Evolutionary conservation across 1,139 yeast genomes (phyloP), one percentile per base, ranked within the genome.

Genomic region (Debaryomyces coudertii): DNA sequence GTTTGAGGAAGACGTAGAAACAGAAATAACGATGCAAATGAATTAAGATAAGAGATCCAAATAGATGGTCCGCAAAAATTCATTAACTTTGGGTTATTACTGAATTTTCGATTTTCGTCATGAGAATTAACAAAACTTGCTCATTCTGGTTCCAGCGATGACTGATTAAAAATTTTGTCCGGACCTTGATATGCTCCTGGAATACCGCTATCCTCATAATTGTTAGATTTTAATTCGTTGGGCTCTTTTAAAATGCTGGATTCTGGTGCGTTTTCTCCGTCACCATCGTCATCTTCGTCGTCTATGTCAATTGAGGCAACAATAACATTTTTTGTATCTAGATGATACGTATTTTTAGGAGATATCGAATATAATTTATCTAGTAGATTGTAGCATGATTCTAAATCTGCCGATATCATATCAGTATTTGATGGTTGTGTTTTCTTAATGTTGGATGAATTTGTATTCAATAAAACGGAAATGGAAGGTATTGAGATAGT

Each of bases 351-450:
- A 45, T 71, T 70, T 44, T 61, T 69, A 0, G 79, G 79, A 1
- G 76, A 70, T 1, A 73, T 71, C 0, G 77, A 67, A 47, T 71
- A 72, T 34, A 71, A 53, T 45, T 62, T 66, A 44, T 71, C 76
- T 22, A 71, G 66, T 44, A 69, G 51, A 23, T 62, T 59, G 42
- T 61, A 60, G 44, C 66, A 60, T 6, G 69, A 60, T 34, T 58
- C 57, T 42, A 53, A 56, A 33, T 54, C 51, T 11, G 24, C 12
- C 11, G 40, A 37, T 12, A 9, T 16, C 25, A 25, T 22, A 40
- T 22, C 42, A 18, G 22, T 16, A 15, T 24, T 27, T 15, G 9
- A 28, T 25, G 24, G 28, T 18, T 12, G 42, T 15, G 12, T 20
- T 15, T 39, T 28, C 20, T 16, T 23, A 20, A n/a, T 5, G 20